Evolutionary conservation across 1,284 basidiomycete species (phyloP), one percentile per base, ranked within the genome.

Genomic region (Chondrostereum purpureum): DNA sequence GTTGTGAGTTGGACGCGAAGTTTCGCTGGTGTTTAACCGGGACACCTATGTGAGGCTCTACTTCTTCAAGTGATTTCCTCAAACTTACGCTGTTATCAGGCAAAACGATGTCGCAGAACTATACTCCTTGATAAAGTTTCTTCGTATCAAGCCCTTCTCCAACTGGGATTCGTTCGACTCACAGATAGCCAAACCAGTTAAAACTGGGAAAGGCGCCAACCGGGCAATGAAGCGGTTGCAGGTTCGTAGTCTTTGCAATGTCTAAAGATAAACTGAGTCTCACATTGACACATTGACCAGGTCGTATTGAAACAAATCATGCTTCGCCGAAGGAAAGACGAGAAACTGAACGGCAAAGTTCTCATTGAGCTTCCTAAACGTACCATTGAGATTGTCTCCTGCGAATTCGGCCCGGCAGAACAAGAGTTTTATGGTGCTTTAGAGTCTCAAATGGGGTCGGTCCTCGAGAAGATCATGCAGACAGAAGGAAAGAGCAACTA

Each of bases 81-180:
- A n/a, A 19, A 23, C 34, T 39, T 43, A 44, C 2, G 4, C 4
- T n/a, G 39, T 14, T 33, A 2, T 20, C n/a, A 80, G 78, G 62
- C 80, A 93, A 71, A 98, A 98, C 67, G 87, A 77, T 38, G 86
- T 96, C 5, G 83, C 87, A 43, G 95, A 99, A 58, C 70, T 99
- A 2, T 97, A 79, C 61, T 88, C 92, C 3, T 72, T 98, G 19
- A 78, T 98, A 57, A 86, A 89, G 50, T 99, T 98, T 66, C 68
- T 98, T 13, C 80, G 85, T 2, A 77, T 94, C 41, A 80, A 78
- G 48, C 95, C 94, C 0, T 74, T 96, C 18, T 84, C 88, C 54
- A 77, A 91, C 31, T 90, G 84, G 78, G 63, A 76, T 6, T 77
- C 73, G 2, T 98, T 96, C 72, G 86, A 85, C 47, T 68, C 71